These are phyloP conservation scores for Anthoceros angustus DNA, from an alignment of 225 moss, liverwort and hornwort genomes.

Conservation along the genomic window DNA sequence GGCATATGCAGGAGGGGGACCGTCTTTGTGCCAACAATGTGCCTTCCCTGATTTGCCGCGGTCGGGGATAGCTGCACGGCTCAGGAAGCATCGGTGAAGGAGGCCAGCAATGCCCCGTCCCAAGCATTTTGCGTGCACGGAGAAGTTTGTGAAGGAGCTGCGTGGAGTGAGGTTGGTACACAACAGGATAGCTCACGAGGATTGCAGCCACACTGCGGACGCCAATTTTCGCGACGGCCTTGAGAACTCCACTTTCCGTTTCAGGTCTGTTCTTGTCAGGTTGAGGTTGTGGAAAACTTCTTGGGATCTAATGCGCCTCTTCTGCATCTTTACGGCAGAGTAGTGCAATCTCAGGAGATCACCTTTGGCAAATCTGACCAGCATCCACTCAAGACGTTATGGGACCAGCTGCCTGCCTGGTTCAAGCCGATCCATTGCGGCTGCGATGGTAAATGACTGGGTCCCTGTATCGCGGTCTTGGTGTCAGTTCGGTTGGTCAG, in stretches of 20 bases:
- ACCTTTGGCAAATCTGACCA: neutral
- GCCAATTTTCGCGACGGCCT: too few relatives aligned
- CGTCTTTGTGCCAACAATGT: too few relatives aligned
- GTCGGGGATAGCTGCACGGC: too few relatives aligned
- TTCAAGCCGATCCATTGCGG: neutral
- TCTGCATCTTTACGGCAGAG: neutral
- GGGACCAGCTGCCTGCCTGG: slow-evolving; percentile 5
- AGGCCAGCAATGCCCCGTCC: neutral
- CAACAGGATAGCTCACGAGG: neutral
- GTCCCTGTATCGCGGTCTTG: neutral
- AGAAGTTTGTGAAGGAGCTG: neutral
- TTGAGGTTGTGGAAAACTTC: neutral
- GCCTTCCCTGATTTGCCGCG: too few relatives aligned
- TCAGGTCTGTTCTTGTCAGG: neutral
- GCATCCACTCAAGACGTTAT: slow-evolving; percentile 5
- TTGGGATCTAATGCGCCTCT: neutral
- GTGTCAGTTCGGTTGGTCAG: neutral
- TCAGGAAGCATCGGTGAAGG: too few relatives aligned
- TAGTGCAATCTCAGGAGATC: neutral
- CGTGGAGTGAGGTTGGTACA: slow-evolving; percentile 4
- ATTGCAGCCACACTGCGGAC: too few relatives aligned
- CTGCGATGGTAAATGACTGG: neutral
- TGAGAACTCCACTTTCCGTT: neutral
- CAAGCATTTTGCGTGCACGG: neutral
- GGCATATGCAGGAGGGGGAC: too few relatives aligned